These are phyloP conservation scores for Kwoniella pini DNA, from an alignment of 768 basidiomycete genomes.

Conservation along the genomic window DNA sequence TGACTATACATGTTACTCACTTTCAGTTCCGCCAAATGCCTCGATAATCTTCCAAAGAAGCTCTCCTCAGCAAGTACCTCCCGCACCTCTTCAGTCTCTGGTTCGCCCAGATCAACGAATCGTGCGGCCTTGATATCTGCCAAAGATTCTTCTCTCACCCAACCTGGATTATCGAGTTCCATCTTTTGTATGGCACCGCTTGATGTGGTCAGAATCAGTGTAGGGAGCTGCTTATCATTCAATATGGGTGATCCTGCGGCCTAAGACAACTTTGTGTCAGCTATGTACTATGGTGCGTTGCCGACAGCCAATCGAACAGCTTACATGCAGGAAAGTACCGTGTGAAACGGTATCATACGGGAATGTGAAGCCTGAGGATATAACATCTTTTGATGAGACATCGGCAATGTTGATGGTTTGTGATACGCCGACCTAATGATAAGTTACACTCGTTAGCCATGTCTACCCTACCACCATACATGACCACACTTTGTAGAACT, in stretches of 20 bases:
- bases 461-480: no score
- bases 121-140: conserved; percentile 65
- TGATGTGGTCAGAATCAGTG: conserved; percentile 62
- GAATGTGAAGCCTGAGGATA: conserved; percentile 59
- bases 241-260: conserved; percentile 24
- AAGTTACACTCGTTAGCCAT: neutral
- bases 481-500: conserved; percentile 35
- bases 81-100: conserved; percentile 54
- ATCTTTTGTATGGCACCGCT: conserved; percentile 77
- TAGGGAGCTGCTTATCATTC: conserved; percentile 27
- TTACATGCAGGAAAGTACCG: conserved; percentile 70
- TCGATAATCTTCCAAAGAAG: conserved; percentile 32
- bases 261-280: conserved; percentile 17
- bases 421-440: conserved; percentile 23
- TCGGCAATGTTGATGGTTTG: conserved; percentile 31
- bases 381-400: conserved; percentile 17
- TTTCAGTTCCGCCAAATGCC: conserved; percentile 48
- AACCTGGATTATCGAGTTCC: conserved; percentile 64
- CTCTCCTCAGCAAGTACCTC: conserved; percentile 48
- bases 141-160: conserved; percentile 81
- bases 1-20: no score
- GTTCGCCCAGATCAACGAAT: conserved; percentile 77
- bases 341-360: conserved; percentile 67
- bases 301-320: neutral
- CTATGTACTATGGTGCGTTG: neutral